Conservation (phyloP, 2,329 filamentous ascomycete genomes). For the Ceratocystis diversiconidia region DNA sequence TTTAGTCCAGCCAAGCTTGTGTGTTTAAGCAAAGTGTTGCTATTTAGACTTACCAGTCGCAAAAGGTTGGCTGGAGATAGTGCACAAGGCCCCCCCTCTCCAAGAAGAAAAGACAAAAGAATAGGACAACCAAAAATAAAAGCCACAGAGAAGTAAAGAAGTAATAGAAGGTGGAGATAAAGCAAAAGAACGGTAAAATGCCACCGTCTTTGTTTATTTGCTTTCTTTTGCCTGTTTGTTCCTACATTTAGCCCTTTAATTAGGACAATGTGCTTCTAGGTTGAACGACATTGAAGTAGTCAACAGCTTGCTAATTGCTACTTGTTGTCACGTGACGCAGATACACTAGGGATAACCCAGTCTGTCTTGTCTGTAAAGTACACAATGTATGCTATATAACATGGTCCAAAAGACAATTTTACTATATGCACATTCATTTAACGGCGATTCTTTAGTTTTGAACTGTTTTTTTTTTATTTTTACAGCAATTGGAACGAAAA, state of each 20-base stretch:
- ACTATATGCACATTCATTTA: neutral
- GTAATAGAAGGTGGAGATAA: neutral
- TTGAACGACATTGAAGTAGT: neutral
- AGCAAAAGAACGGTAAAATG: neutral
- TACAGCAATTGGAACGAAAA: slow-evolving; percentile 8
- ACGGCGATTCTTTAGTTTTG: neutral
- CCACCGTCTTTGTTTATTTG: neutral
- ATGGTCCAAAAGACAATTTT: too few species aligned
- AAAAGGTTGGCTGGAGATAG: neutral
- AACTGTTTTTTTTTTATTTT: slow-evolving; percentile 13
- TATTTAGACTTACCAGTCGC: neutral
- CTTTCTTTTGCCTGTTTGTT: neutral
- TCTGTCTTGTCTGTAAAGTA: neutral
- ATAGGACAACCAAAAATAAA: neutral
- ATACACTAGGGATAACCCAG: neutral
- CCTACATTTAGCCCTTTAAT: neutral
- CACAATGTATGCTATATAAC: too few species aligned
- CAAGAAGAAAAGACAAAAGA: neutral
- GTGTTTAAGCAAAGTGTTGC: neutral
- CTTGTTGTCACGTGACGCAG: neutral
- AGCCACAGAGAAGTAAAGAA: neutral
- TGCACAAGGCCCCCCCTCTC: neutral
- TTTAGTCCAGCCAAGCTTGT: too few species aligned
- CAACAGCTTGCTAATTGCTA: neutral
- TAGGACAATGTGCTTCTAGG: neutral